These are phyloP conservation scores for Xylariaceae sp. DNA, from an alignment of 2,329 filamentous ascomycete species.

Conservation along the genomic window DNA sequence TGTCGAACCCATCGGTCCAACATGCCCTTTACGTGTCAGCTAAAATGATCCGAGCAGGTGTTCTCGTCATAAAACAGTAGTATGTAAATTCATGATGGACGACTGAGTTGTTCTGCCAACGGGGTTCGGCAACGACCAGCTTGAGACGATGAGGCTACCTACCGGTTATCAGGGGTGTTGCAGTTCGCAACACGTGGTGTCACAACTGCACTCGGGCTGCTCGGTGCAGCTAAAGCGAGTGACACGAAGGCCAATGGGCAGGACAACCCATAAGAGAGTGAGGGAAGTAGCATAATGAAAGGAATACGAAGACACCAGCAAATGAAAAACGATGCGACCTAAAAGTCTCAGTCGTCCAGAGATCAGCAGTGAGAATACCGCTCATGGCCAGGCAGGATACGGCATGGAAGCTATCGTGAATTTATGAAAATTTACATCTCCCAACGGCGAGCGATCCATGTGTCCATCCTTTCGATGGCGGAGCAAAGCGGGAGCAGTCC, in stretches of 20 bases:
- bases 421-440: background rate
- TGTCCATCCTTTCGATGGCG: background rate
- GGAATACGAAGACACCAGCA: background rate
- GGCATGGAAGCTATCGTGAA: background rate
- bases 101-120: background rate
- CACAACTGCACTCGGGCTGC: background rate
- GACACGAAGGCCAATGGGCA: background rate
- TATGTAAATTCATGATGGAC: background rate
- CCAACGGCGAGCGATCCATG: background rate
- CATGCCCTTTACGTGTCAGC: constrained; percentile 10
- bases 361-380: background rate
- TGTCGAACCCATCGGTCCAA: constrained; percentile 16
- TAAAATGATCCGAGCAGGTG: background rate
- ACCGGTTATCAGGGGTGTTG: background rate
- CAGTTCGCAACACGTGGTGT: background rate
- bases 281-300: background rate
- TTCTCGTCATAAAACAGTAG: background rate
- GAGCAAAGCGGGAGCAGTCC: background rate
- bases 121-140: background rate
- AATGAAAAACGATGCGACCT: background rate
- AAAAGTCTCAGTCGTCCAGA: background rate
- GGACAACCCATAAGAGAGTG: background rate
- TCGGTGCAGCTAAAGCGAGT: background rate
- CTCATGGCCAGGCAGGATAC: background rate
- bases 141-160: no score